Percentiles rank a stretch among this genome's conserved stretches.
Evolutionary conservation across 2,329 filamentous ascomycete genomes (phyloP).

Genomic region (Aspergillus bombycis): DNA sequence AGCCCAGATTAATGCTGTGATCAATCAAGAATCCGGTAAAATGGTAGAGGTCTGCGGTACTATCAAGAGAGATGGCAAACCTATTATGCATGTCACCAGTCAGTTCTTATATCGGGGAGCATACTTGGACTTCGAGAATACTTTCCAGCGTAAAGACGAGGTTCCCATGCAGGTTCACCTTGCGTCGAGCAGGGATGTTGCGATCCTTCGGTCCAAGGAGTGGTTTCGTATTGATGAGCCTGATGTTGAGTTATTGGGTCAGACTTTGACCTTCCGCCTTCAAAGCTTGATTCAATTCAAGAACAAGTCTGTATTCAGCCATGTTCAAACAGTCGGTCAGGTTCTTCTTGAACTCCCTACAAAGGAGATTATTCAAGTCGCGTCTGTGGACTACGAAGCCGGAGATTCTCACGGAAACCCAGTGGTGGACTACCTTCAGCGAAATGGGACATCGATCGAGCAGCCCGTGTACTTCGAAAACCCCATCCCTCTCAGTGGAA

Average conservation of each 20-base stretch:
- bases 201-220: conserved; percentile 92
- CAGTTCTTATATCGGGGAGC: conserved; percentile 95
- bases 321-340: conserved; percentile 87
- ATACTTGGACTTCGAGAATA: conserved; percentile 95
- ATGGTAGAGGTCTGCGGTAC: conserved; percentile 99
- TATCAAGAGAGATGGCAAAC: conserved; percentile 77
- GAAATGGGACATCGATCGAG: conserved; percentile 88
- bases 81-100: conserved; percentile 97
- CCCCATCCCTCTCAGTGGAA: conserved; percentile 90
- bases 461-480: conserved; percentile 98
- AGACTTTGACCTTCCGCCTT: conserved; percentile 94
- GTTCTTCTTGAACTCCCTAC: conserved; percentile 92
- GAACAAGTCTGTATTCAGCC: conserved; percentile 89
- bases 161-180: conserved; percentile 93
- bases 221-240: conserved; percentile 91
- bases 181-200: conserved; percentile 84
- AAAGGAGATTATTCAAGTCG: conserved; percentile 96
- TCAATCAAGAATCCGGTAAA: conserved; percentile 98
- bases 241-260: conserved; percentile 83
- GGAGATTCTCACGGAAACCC: conserved; percentile 93
- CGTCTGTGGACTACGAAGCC: conserved; percentile 94
- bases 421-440: conserved; percentile 92
- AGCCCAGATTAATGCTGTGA: conserved; percentile 93
- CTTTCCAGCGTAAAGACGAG: conserved; percentile 96
- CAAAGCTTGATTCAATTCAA: conserved; percentile 91